Evolutionary conservation across 176 grass and related monocot genomes (phyloP).

Genomic region (Bolboschoenus planiculmis): DNA sequence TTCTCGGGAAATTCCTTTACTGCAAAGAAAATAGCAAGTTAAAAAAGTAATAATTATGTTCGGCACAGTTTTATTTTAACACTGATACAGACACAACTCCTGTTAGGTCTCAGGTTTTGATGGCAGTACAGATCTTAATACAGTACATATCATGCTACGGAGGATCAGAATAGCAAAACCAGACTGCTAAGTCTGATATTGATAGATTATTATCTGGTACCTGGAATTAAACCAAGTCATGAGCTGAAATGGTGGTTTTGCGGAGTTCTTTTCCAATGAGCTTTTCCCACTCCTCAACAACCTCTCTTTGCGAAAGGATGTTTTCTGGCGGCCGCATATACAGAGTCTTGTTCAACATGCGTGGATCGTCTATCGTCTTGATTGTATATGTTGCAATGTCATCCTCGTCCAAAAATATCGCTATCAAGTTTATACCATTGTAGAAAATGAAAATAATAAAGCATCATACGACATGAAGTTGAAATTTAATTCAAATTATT

Average conservation of each 20-base stretch:
- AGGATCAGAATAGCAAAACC: neutral
- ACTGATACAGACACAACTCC: neutral
- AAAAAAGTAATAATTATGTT: neutral
- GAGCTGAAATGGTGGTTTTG: conserved; percentile 26
- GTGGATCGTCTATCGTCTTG: conserved; percentile 35
- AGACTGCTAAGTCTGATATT: neutral
- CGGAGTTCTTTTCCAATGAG: conserved; percentile 40
- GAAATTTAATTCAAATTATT: no score
- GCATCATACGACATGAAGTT: neutral
- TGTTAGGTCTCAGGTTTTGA: neutral
- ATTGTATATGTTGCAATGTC: conserved; percentile 49
- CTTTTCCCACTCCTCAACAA: conserved; percentile 43
- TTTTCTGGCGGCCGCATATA: conserved; percentile 44
- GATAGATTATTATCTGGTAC: conserved; percentile 26
- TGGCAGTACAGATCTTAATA: neutral
- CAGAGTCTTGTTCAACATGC: conserved; percentile 49
- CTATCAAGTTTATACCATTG: neutral
- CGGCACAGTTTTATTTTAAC: neutral
- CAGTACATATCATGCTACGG: neutral
- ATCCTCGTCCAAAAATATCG: conserved; percentile 41
- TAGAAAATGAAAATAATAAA: neutral
- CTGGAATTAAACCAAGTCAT: conserved; percentile 46
- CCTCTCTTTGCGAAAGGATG: conserved; percentile 42
- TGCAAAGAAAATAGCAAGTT: neutral
- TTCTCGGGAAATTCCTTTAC: neutral